A percentile compares a stretch with the other conserved stretches of the same genome.
phyloP scores from a whole-genome alignment of 2,329 filamentous ascomycete genomes.

The Cladophialophora exuberans region DNA sequence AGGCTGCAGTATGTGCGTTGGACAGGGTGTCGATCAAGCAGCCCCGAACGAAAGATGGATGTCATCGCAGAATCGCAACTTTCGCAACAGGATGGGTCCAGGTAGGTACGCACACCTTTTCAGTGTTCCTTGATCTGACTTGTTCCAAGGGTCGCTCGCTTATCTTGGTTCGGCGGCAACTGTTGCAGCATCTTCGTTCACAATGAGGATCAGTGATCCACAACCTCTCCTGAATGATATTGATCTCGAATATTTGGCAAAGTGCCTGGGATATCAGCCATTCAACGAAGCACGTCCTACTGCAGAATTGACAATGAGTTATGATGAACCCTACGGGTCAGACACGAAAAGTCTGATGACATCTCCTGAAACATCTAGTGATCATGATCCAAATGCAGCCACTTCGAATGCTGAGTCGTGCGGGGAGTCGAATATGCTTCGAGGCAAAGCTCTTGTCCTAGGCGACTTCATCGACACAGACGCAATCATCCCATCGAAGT shows the following conservation, averaged over 20 bases:
- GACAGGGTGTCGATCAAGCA: constrained; percentile 47
- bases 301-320: too few species aligned
- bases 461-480: constrained; percentile 53
- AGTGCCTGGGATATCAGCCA: constrained; percentile 9
- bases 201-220: constrained; percentile 48
- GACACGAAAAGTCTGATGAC: too few species aligned
- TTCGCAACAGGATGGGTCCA: constrained; percentile 49
- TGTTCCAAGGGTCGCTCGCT: constrained; percentile 36
- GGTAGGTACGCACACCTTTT: constrained; percentile 32
- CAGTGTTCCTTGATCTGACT: constrained; percentile 31
- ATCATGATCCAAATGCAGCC: background rate
- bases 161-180: constrained; percentile 50
- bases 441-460: too few species aligned
- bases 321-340: background rate
- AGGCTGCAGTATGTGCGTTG: constrained; percentile 51
- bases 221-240: constrained; percentile 35
- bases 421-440: too few species aligned
- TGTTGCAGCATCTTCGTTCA: constrained; percentile 51
- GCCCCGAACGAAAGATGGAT: constrained; percentile 48
- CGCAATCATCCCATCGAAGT: constrained; percentile 40
- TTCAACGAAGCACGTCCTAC: too few species aligned
- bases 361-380: background rate
- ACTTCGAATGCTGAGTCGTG: background rate
- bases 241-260: constrained; percentile 36
- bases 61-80: constrained; percentile 51